Base-by-base conservation (phyloP, 2,329 filamentous ascomycete species). In the Fusarium robinianum region DNA sequence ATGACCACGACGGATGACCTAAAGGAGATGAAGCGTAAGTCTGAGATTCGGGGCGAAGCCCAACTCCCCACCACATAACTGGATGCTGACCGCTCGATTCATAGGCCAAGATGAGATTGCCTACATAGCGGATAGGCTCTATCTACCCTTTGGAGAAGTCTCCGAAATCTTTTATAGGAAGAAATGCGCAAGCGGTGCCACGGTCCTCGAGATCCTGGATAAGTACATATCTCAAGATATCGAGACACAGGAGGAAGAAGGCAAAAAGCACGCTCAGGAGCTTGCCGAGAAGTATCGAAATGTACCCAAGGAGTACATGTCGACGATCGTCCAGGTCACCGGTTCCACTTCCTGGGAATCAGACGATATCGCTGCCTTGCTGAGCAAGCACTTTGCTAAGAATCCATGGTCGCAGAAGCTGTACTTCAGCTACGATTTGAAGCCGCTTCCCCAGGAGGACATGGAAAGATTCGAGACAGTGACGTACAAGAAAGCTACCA, bases 71-170 rank as follows among this genome's bases (percentile, higher is more conserved):
- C n/a, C n/a, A n/a, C n/a, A n/a, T n/a, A n/a, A n/a, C n/a, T n/a
- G n/a, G n/a, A n/a, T n/a, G 3, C 45, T 51, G 14, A 50, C 19
- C 15, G 3, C n/a, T 24, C 6, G 10, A 5, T 9, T 27, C 14
- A 33, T 33, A 67, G 70, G 61, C 4, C 61, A 66, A 39, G 68
- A 71, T 22, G 69, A 75, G 19, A 70, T 78, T 21, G 55, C 65
- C 5, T 74, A 71, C 49, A 60, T 78, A 17, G 71, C 72, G 11
- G 69, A 76, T 30, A 66, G 69, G 29, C 65, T 78, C 8, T 64
- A 69, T 30, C 57, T 75, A 21, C 65, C 70, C 0, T 65, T 66
- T 16, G 67, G 67, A 4, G 69, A 75, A 18, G 70, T 75, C 5
- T 65, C 65, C 3, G 60, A 60, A 8, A 67, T 72, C 11, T 78